phyloP scores from a whole-genome alignment of 176 grass and related monocot species.

The Aegilops umbellulata region DNA sequence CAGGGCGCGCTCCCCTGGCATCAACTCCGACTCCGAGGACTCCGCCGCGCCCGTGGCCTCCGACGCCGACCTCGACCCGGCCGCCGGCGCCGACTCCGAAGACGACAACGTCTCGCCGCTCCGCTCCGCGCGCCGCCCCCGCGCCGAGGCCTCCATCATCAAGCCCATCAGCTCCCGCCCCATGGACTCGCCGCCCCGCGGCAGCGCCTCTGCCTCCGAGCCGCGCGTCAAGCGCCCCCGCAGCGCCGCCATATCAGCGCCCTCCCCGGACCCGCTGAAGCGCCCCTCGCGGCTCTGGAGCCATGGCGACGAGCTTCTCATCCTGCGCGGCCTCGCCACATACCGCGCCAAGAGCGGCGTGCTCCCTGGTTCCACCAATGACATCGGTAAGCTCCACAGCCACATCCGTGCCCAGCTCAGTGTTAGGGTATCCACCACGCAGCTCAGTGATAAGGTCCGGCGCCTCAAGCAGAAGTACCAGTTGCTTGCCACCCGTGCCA shows the following conservation, averaged over 20 bases:
- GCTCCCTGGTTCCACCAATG: conserved; percentile 39
- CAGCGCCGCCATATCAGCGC: conserved; percentile 3
- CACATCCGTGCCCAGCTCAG: conserved; percentile 47
- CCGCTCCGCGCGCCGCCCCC: conserved; percentile 34
- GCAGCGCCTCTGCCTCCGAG: conserved; percentile 18
- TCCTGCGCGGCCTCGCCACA: conserved; percentile 47
- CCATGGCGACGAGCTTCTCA: conserved; percentile 44
- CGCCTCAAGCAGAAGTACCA: conserved; percentile 66
- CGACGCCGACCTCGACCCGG: conserved; percentile 26
- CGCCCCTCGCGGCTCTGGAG: conserved; percentile 58
- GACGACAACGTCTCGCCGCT: conserved; percentile 35
- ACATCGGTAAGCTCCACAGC: conserved; percentile 38
- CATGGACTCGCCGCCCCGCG: conserved; percentile 45
- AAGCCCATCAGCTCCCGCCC: conserved; percentile 72
- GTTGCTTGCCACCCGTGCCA: conserved; percentile 13
- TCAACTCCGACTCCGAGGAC: conserved; percentile 30
- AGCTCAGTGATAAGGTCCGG: conserved; percentile 60
- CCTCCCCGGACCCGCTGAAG: conserved; percentile 39
- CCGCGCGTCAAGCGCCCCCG: conserved; percentile 51
- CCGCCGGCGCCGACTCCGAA: conserved; percentile 22
- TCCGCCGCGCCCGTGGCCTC: conserved; percentile 7
- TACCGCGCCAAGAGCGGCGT: conserved; percentile 46
- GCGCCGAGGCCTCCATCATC: conserved; percentile 46
- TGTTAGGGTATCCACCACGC: conserved; percentile 39
- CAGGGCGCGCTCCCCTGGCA: conserved; percentile 25